Percentiles rank a stretch among this genome's conserved stretches.
These are phyloP conservation scores for Juncus effusus DNA, from an alignment of 176 grass and related monocot species.

Conservation along the genomic window DNA sequence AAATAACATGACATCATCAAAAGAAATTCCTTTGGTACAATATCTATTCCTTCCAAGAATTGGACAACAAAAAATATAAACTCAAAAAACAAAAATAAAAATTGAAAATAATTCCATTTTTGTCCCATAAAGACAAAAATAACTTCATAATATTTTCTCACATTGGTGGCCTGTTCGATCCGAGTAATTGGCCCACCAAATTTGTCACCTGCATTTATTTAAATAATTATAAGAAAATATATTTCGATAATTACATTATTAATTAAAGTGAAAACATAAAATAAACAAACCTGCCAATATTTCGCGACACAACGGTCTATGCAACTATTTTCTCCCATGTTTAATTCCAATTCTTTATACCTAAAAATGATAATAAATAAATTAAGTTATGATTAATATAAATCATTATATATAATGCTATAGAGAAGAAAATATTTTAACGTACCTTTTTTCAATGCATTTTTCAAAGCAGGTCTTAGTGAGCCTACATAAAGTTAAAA, in stretches of 20 bases:
- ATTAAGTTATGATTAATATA: too few species aligned
- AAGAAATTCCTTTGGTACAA: too few species aligned
- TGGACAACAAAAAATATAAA: slow-evolving; percentile 2
- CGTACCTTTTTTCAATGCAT: slow-evolving; percentile 86
- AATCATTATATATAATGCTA: background rate
- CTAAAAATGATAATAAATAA: slow-evolving; percentile 16
- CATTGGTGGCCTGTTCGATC: slow-evolving; percentile 58
- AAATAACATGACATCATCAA: too few species aligned
- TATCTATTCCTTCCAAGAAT: too few species aligned
- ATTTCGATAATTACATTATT: background rate
- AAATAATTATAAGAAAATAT: background rate
- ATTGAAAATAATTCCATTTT: slow-evolving; percentile 6
- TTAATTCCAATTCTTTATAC: slow-evolving; percentile 94
- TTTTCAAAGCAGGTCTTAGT: slow-evolving; percentile 82
- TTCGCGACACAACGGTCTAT: slow-evolving; percentile 94
- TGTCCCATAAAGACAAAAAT: background rate
- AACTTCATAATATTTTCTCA: slow-evolving; percentile 20
- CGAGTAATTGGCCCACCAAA: slow-evolving; percentile 78
- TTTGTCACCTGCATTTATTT: slow-evolving; percentile 72
- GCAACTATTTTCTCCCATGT: slow-evolving; percentile 99
- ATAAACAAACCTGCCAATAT: slow-evolving; percentile 82
- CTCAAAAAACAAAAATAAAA: slow-evolving; percentile 27
- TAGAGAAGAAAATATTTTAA: background rate
- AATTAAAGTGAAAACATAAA: slow-evolving; percentile 8
- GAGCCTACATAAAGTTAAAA: slow-evolving; percentile 47